A percentile compares a stretch with the other conserved stretches of the same genome.
Conservation (phyloP, 2,329 filamentous ascomycete genomes). For the Epichloe hybrida region DNA sequence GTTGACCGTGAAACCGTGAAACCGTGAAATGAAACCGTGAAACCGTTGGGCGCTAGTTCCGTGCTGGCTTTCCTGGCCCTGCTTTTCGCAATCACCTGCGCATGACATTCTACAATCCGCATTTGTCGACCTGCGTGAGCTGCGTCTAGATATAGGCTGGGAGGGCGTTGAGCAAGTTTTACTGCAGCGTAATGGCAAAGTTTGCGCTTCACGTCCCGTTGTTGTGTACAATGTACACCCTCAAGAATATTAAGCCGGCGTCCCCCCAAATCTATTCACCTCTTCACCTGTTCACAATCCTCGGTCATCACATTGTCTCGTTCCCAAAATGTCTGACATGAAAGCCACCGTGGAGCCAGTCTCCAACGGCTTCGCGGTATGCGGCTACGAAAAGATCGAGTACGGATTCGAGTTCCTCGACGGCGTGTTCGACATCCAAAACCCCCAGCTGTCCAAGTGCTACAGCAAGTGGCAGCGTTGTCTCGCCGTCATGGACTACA, state of each 20-base stretch:
- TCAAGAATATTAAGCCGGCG: too few relatives aligned
- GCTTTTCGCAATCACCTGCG: too few relatives aligned
- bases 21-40: too few relatives aligned
- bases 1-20: too few relatives aligned
- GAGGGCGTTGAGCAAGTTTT: not conserved
- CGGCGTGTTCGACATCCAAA: constrained; percentile 48
- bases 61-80: too few relatives aligned
- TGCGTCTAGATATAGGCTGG: not conserved
- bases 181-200: not conserved
- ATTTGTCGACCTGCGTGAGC: not conserved
- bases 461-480: constrained; percentile 53
- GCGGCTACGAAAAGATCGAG: constrained; percentile 63
- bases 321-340: constrained; percentile 48
- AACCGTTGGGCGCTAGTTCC: too few relatives aligned
- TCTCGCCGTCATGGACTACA: constrained; percentile 56
- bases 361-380: constrained; percentile 52
- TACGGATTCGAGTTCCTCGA: constrained; percentile 65
- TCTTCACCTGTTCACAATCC: not conserved
- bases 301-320: constrained; percentile 9
- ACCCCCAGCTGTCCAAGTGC: constrained; percentile 48
- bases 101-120: not conserved
- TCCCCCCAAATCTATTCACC: not conserved
- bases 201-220: too few relatives aligned
- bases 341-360: constrained; percentile 53
- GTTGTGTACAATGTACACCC: too few relatives aligned